Conservation (phyloP, 2,329 filamentous ascomycete species). For the Periconia sp. region DNA sequence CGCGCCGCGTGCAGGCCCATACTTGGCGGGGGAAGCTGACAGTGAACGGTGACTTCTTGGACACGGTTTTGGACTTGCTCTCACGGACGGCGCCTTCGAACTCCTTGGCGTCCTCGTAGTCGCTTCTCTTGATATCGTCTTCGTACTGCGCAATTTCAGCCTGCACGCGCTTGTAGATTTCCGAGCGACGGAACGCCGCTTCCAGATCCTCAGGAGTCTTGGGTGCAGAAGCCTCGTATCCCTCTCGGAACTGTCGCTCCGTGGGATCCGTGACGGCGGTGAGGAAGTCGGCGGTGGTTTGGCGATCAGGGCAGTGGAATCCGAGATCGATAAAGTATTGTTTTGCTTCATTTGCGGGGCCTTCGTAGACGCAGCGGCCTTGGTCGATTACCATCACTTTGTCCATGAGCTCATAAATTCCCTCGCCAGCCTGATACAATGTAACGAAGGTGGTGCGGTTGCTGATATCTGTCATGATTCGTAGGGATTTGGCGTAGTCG, state of each 20-base stretch:
- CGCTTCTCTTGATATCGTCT: slow-evolving; percentile 56
- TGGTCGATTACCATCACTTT: slow-evolving; percentile 78
- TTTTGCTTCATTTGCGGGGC: slow-evolving; percentile 61
- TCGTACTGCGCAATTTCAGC: slow-evolving; percentile 65
- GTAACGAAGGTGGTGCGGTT: slow-evolving; percentile 72
- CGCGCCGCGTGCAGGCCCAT: slow-evolving; percentile 66
- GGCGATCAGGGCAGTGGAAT: slow-evolving; percentile 60
- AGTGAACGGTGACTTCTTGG: slow-evolving; percentile 73
- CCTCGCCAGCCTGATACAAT: slow-evolving; percentile 71
- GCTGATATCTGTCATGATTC: slow-evolving; percentile 77
- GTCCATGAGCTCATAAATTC: slow-evolving; percentile 74
- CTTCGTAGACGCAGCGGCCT: slow-evolving; percentile 67
- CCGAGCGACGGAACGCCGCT: slow-evolving; percentile 65
- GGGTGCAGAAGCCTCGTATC: slow-evolving; percentile 63
- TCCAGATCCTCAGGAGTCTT: slow-evolving; percentile 71
- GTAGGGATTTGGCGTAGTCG: slow-evolving; percentile 74
- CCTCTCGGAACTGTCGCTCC: slow-evolving; percentile 66
- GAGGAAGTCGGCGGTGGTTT: slow-evolving; percentile 77
- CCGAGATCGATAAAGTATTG: slow-evolving; percentile 69
- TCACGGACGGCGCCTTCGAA: slow-evolving; percentile 68
- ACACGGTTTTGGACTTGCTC: slow-evolving; percentile 65
- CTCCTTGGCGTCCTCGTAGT: slow-evolving; percentile 62
- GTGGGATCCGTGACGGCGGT: slow-evolving; percentile 74
- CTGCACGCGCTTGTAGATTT: slow-evolving; percentile 61
- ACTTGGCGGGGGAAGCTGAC: slow-evolving; percentile 74